Conservation (phyloP, 768 basidiomycete genomes). For the Lactarius hatsudake region DNA sequence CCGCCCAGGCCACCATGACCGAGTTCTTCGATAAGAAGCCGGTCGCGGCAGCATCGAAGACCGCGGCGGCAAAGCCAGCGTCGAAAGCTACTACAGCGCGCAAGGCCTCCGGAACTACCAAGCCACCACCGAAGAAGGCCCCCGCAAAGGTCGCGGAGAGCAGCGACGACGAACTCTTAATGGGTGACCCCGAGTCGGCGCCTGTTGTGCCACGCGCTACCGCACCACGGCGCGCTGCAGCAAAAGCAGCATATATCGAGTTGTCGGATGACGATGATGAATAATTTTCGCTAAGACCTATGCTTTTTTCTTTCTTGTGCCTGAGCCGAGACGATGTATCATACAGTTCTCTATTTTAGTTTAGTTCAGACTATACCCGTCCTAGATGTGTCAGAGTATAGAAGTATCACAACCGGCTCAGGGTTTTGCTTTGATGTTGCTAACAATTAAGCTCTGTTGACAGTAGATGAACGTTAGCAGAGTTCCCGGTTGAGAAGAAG, state of each 20-base stretch:
- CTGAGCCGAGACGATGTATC: conserved; percentile 30
- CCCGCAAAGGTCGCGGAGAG: conserved; percentile 34
- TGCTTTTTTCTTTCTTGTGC: conserved; percentile 40
- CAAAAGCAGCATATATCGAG: conserved; percentile 37
- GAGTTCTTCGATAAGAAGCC: conserved; percentile 57
- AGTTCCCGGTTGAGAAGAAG: background rate
- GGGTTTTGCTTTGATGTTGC: conserved; percentile 37
- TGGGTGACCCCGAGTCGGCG: conserved; percentile 42
- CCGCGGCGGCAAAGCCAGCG: conserved; percentile 20
- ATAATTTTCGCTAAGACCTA: background rate
- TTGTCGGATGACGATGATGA: conserved; percentile 51
- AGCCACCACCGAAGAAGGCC: conserved; percentile 30
- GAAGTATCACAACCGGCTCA: conserved; percentile 17
- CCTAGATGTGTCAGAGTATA: conserved; percentile 10
- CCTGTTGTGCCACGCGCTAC: conserved; percentile 40
- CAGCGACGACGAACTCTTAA: conserved; percentile 43
- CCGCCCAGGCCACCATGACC: conserved; percentile 38
- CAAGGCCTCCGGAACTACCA: conserved; percentile 60
- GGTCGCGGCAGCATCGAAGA: conserved; percentile 5
- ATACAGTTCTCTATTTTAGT: background rate
- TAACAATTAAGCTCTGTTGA: conserved; percentile 29
- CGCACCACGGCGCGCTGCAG: conserved; percentile 48
- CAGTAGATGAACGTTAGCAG: background rate
- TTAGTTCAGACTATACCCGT: background rate
- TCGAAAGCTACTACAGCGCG: conserved; percentile 32